Base-by-base conservation (phyloP, 306 rosid species). In the Purshia tridentata region DNA sequence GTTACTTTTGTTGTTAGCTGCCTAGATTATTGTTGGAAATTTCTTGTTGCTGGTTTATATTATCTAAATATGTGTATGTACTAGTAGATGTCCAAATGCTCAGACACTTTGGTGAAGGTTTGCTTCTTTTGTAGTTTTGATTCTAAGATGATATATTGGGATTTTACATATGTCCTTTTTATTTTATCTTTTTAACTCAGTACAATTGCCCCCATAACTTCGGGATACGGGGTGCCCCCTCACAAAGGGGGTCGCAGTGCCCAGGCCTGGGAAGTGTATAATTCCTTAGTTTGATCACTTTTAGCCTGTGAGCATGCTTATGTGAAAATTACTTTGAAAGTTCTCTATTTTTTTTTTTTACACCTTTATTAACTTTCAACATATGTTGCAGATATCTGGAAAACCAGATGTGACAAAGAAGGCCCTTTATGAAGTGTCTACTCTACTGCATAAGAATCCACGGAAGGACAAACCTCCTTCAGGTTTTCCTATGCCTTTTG, bases 371-470 rank as follows among this genome's bases (percentile, higher is more conserved):
- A 72, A 81, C 59, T 66, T 40, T 72, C 51, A 65, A 76, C 53
- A 66, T 20, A 56, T 61, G 45, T 73, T 70, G 29, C 76, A 81
- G 85, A 73, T 77, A 61, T 81, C 85, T 73, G 85, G 82, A 39
- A 77, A 81, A 63, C 74, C 70, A 9, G 41, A 48, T 3, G 73
- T 73, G 57, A 71, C 79, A 55, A 81, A 77, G 75, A 77, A 54
- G 52, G 85, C 85, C 13, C 77, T 81, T 47, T 81, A 72, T 54
- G 76, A 77, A 61, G 76, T 81, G 55, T 67, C 82, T 10, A 77
- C 79, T 15, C 81, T 68, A 18, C 41, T 77, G 73, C 82, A 81
- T 77, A 73, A 68, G 69, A 81, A 81, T 62, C 84, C 84, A 65
- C 74, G 81, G 9, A 81, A 81, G 63, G 84, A 76, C 14, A 81